Evolutionary conservation across 257 asterid genomes (phyloP), one percentile per base, ranked within the genome.

Genomic region (Eucommia ulmoides): DNA sequence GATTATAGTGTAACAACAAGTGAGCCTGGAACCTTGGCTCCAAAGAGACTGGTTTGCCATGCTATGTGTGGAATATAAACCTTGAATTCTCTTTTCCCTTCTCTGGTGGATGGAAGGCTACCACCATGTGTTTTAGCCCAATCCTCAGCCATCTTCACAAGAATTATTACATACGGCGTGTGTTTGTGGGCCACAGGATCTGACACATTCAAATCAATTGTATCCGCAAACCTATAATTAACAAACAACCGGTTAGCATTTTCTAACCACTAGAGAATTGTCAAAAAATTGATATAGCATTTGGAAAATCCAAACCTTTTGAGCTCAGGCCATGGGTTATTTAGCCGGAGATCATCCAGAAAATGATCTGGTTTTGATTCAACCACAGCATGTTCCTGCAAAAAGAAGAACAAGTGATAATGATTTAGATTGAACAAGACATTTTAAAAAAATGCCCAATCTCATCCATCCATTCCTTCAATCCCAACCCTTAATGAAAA

Each of bases 331-430:
- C 98, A 91, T 3, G 98, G 93, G 63, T 79, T 77, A 70, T 86
- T 85, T 64, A 91, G 77, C 58, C 96, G 87, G 49, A 91, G 85
- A 61, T 83, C 94, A 48, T 91, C 98, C 65, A 87, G 69, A 68
- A 86, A 86, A 57, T 91, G 94, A 55, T 91, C 98, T 16, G 98
- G 98, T 76, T 91, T 91, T 54, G 96, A 81, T 55, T 91, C 98
- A 52, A 83, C 66, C 51, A 91, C 98, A 24, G 95, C 70, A 71
- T 91, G 98, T 77, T 91, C 95, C 98, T 91, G 76, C 56, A 57
- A 25, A 51, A 54, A 44, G 64, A 69, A 62, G 62, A 42, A 18
- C 8, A 42, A 6, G 2, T 42, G 44, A 35, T 15, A n/a, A n/a
- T n/a, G n/a, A n/a, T n/a, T n/a, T n/a, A n/a, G n/a, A n/a, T n/a